A percentile compares a stretch with the other conserved stretches of the same genome.
Conservation (phyloP, 257 asterid species). For the Scutellaria baicalensis region DNA sequence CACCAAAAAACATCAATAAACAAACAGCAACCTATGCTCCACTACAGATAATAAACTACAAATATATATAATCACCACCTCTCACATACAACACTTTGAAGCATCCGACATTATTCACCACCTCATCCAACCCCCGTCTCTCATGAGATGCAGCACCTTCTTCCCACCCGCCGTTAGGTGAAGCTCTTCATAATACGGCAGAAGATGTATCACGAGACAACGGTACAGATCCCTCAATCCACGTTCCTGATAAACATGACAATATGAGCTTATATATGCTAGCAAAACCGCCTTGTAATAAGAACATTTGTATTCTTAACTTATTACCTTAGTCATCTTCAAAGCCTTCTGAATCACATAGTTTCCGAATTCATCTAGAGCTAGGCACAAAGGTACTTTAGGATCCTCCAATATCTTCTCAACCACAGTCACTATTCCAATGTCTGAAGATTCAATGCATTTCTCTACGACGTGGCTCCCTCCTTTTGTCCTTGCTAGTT, state of each 20-base stretch:
- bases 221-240: background rate
- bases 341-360: slow-evolving; percentile 41
- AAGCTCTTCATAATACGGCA: background rate
- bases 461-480: slow-evolving; percentile 39
- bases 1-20: no score
- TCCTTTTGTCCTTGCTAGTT: slow-evolving; percentile 14
- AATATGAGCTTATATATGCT: no score
- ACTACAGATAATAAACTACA: no score
- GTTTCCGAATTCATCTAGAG: slow-evolving; percentile 33
- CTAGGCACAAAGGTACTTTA: slow-evolving; percentile 12
- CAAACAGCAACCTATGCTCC: no score
- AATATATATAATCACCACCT: no score
- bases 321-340: slow-evolving; percentile 12
- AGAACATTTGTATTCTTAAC: no score
- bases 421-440: slow-evolving; percentile 7
- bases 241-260: background rate
- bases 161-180: background rate
- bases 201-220: background rate
- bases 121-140: background rate
- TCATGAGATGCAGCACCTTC: background rate
- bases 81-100: no score
- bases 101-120: no score
- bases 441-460: slow-evolving; percentile 19
- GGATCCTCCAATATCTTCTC: slow-evolving; percentile 7
- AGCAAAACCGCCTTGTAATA: no score